Conservation (phyloP, 1,284 basidiomycete genomes). For the Ustilago bromivora region DNA sequence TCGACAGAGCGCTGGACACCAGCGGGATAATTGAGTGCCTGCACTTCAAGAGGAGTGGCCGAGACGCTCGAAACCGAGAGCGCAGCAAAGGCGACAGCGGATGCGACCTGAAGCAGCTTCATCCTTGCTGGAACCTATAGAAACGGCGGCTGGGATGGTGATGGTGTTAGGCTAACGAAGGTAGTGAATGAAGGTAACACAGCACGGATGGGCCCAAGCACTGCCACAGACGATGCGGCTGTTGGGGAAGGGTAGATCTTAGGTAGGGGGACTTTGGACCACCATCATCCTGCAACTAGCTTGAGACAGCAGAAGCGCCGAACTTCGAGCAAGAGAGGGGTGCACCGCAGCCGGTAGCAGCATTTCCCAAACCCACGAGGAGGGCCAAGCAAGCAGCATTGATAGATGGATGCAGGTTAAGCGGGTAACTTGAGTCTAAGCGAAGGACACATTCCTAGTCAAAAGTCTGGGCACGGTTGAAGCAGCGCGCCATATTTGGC, state of each 20-base stretch:
- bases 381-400: background rate
- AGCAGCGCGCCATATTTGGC: background rate
- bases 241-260: background rate
- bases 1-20: conserved; percentile 30
- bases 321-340: background rate
- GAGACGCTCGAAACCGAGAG: conserved; percentile 21
- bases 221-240: background rate
- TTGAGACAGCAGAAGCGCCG: background rate
- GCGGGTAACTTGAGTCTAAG: background rate
- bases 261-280: background rate
- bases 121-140: conserved; percentile 8
- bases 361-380: background rate
- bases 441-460: conserved; percentile 8
- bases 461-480: conserved; percentile 2
- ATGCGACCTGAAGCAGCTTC: conserved; percentile 22
- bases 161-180: background rate
- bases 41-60: conserved; percentile 17
- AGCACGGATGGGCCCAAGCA: background rate
- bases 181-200: background rate
- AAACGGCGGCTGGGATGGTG: background rate
- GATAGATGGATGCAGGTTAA: background rate
- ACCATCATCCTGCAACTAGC: background rate
- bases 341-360: background rate
- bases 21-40: conserved; percentile 12
- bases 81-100: conserved; percentile 18